Conservation (phyloP, 768 basidiomycete species). For the Lentinula raphanica region DNA sequence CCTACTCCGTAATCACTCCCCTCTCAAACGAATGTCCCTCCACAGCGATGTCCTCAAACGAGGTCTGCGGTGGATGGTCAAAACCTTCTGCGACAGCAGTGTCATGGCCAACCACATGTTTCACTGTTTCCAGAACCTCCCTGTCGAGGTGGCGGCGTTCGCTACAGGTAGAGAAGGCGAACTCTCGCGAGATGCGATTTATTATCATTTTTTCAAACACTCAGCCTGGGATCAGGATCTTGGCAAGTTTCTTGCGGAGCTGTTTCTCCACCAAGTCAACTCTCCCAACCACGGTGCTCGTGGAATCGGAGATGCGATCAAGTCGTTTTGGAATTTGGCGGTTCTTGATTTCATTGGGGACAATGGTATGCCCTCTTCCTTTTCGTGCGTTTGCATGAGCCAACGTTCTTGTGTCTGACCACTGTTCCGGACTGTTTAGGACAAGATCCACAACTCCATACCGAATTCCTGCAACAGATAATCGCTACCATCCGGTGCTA, state of each 20-base stretch:
- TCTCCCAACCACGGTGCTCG: not conserved
- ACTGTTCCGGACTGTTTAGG: not conserved
- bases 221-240: constrained; percentile 6
- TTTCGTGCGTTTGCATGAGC: not conserved
- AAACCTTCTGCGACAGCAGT: constrained; percentile 4
- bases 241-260: constrained; percentile 3
- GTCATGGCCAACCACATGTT: constrained; percentile 7
- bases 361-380: constrained; percentile 4
- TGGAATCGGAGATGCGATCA: not conserved
- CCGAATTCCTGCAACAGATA: constrained; percentile 1
- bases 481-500: not conserved
- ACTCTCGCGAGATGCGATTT: not conserved
- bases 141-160: not conserved
- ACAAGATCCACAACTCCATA: not conserved
- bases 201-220: constrained; percentile 4
- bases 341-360: constrained; percentile 6
- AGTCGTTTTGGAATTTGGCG: constrained; percentile 6
- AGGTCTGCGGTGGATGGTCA: constrained; percentile 7
- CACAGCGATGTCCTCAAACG: not conserved
- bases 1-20: not conserved
- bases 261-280: constrained; percentile 6
- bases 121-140: constrained; percentile 3
- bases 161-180: not conserved
- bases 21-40: not conserved
- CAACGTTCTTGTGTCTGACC: not conserved